phyloP scores from a whole-genome alignment of 1,284 basidiomycete species.

The Inonotus obliquus region DNA sequence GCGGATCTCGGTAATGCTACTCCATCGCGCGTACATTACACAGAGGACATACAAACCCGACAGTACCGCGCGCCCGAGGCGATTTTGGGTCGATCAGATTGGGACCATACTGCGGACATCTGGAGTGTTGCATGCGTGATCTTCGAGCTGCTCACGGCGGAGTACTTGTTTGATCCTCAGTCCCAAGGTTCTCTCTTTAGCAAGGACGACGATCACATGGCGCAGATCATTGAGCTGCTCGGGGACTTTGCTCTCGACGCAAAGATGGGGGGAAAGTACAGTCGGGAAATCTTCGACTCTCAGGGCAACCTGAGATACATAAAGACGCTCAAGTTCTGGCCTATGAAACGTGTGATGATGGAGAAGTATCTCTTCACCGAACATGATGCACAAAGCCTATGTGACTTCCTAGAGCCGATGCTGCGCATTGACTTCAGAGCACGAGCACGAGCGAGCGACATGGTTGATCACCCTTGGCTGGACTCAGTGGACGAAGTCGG shows the following conservation, averaged over 20 bases:
- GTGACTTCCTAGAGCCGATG: conserved; percentile 80
- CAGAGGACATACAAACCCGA: conserved; percentile 91
- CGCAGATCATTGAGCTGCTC: conserved; percentile 86
- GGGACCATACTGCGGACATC: conserved; percentile 81
- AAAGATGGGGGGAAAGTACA: conserved; percentile 82
- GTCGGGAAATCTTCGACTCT: conserved; percentile 77
- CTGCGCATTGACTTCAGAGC: conserved; percentile 65
- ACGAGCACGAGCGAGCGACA: conserved; percentile 67
- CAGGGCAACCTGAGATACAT: conserved; percentile 68
- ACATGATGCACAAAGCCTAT: conserved; percentile 52
- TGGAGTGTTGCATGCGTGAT: conserved; percentile 88
- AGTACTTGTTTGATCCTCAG: conserved; percentile 88
- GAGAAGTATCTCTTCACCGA: conserved; percentile 79
- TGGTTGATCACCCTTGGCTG: conserved; percentile 75
- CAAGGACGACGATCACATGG: conserved; percentile 94
- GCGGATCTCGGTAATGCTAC: conserved; percentile 89
- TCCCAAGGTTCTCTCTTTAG: conserved; percentile 77
- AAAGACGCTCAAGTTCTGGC: conserved; percentile 78
- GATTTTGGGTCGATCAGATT: conserved; percentile 82
- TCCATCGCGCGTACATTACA: conserved; percentile 78
- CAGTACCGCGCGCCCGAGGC: conserved; percentile 92
- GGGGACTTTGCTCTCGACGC: conserved; percentile 66
- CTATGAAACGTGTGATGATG: conserved; percentile 73
- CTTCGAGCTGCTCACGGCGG: conserved; percentile 83
- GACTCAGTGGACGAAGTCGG: conserved; percentile 43